Percentiles rank a stretch among this genome's conserved stretches.
phyloP scores from a whole-genome alignment of 2,329 filamentous ascomycete genomes.

The Eurotiales sp. region DNA sequence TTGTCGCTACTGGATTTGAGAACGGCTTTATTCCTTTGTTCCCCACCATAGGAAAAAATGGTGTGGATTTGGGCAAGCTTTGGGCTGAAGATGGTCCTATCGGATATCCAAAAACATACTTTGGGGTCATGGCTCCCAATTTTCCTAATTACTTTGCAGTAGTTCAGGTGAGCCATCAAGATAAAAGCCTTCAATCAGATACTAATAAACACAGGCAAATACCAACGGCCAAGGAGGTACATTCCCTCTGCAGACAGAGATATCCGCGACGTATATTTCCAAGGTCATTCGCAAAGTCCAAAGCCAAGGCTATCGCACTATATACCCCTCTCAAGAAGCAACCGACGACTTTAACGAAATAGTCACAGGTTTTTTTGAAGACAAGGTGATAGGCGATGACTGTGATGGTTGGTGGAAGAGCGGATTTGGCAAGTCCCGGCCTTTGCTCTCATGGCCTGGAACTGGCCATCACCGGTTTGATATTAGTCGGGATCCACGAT shows the following conservation, averaged over 20 bases:
- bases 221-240: slow-evolving; percentile 5
- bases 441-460: slow-evolving; percentile 7
- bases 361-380: slow-evolving; percentile 1
- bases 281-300: slow-evolving; percentile 10
- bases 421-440: slow-evolving; percentile 7
- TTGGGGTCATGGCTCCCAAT: slow-evolving; percentile 10
- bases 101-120: slow-evolving; percentile 10
- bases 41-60: slow-evolving; percentile 10
- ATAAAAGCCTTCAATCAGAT: no score
- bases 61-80: background rate
- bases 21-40: slow-evolving; percentile 4
- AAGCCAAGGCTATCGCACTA: slow-evolving; percentile 2
- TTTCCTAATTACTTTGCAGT: slow-evolving; percentile 13
- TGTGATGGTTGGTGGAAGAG: slow-evolving; percentile 13
- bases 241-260: slow-evolving; percentile 10
- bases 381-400: slow-evolving; percentile 3
- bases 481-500: slow-evolving; percentile 9
- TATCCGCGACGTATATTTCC: slow-evolving; percentile 5
- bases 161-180: background rate
- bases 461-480: slow-evolving; percentile 11
- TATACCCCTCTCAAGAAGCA: slow-evolving; percentile 11
- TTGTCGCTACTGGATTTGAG: slow-evolving; percentile 3
- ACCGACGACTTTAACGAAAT: slow-evolving; percentile 11
- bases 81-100: slow-evolving; percentile 8
- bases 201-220: slow-evolving; percentile 3